A percentile compares a stretch with the other conserved stretches of the same genome.
Conservation (phyloP, 345 rosid genomes). For the Aurinia saxatilis region DNA sequence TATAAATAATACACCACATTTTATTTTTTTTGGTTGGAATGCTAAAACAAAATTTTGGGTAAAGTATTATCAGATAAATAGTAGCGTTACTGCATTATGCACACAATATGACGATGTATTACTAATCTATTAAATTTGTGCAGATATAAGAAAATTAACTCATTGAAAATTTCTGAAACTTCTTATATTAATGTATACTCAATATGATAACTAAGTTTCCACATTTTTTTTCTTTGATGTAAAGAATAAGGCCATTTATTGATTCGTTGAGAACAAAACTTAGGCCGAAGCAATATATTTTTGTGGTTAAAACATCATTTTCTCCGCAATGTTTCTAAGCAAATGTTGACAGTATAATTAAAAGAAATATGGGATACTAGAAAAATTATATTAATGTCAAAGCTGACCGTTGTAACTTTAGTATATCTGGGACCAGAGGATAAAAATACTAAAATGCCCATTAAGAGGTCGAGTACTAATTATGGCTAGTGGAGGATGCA, state of each 20-base stretch:
- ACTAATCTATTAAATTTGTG: background rate
- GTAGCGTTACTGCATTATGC: background rate
- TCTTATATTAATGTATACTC: conserved; percentile 1
- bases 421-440: background rate
- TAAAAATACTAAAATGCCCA: conserved; percentile 19
- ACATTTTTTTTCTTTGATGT: conserved; percentile 20
- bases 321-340: conserved; percentile 19
- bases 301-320: conserved; percentile 41
- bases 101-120: background rate
- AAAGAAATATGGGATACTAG: background rate
- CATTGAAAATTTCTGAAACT: background rate
- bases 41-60: background rate
- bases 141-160: background rate
- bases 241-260: conserved; percentile 25
- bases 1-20: too few species aligned
- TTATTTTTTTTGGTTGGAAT: background rate
- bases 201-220: conserved; percentile 21
- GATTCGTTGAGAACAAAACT: conserved; percentile 16
- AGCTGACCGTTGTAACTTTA: conserved; percentile 29
- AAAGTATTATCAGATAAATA: too few species aligned
- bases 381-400: conserved; percentile 10
- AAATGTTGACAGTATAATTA: background rate
- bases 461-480: background rate
- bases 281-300: conserved; percentile 17
- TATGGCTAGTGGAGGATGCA: background rate